These are phyloP conservation scores for Lecanicillium sp. DNA, from an alignment of 2,329 filamentous ascomycete species.

Conservation along the genomic window DNA sequence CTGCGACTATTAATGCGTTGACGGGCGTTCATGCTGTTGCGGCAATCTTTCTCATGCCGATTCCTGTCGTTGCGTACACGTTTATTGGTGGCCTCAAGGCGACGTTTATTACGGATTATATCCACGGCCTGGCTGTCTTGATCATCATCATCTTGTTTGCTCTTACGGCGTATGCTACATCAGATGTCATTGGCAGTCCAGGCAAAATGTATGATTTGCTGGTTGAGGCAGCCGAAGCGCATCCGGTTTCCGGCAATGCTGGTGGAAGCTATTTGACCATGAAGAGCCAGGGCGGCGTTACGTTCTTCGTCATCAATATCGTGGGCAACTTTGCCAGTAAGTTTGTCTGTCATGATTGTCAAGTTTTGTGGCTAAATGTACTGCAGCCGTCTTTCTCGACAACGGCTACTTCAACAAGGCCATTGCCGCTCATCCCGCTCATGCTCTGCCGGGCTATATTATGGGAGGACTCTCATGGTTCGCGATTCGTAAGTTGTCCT, in stretches of 20 bases:
- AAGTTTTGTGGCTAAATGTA: slow-evolving; percentile 54
- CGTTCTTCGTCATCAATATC: slow-evolving; percentile 86
- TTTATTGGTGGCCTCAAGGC: slow-evolving; percentile 74
- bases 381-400: slow-evolving; percentile 72
- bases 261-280: slow-evolving; percentile 83
- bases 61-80: slow-evolving; percentile 78
- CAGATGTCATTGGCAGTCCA: slow-evolving; percentile 65
- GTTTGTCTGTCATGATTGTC: too few relatives aligned
- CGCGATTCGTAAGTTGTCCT: slow-evolving; percentile 61
- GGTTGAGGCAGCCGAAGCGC: slow-evolving; percentile 55
- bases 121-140: slow-evolving; percentile 78
- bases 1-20: slow-evolving; percentile 44
- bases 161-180: slow-evolving; percentile 73
- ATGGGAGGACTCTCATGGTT: slow-evolving; percentile 86
- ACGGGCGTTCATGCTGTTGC: slow-evolving; percentile 55
- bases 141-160: slow-evolving; percentile 83
- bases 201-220: slow-evolving; percentile 71
- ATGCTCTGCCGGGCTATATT: slow-evolving; percentile 83
- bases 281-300: slow-evolving; percentile 61
- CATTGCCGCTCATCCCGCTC: slow-evolving; percentile 77
- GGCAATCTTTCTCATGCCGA: slow-evolving; percentile 74
- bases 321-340: slow-evolving; percentile 60
- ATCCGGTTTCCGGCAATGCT: slow-evolving; percentile 74
- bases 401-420: slow-evolving; percentile 93
- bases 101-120: slow-evolving; percentile 78